These are phyloP conservation scores for Aspergillus fischeri DNA, from an alignment of 2,329 filamentous ascomycete species.

Conservation along the genomic window DNA sequence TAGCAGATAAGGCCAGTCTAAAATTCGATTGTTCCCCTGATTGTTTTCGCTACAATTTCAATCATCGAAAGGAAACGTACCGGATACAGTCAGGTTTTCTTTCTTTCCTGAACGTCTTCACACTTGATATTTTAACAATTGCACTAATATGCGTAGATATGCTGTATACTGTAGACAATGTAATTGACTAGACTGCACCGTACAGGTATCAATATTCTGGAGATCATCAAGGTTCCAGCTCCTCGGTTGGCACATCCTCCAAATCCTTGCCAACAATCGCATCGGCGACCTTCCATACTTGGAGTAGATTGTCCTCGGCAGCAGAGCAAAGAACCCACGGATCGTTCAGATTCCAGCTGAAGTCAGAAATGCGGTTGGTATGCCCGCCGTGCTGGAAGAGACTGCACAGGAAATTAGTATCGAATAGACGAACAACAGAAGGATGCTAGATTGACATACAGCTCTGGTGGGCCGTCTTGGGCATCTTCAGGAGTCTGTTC, in stretches of 20 bases:
- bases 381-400: conserved; percentile 99
- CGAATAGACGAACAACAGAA: neutral
- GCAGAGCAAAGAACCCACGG: conserved; percentile 95
- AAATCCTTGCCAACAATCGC: conserved; percentile 75
- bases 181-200: neutral
- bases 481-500: conserved; percentile 93
- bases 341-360: conserved; percentile 95
- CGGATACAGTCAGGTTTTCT: neutral
- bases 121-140: neutral
- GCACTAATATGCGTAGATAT: neutral
- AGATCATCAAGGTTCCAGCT: conserved; percentile 56
- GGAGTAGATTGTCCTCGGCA: conserved; percentile 92
- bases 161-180: conserved; percentile 30
- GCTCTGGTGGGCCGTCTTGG: conserved; percentile 89
- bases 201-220: conserved; percentile 45
- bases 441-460: conserved; percentile 56
- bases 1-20: too few relatives aligned
- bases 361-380: conserved; percentile 94
- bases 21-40: neutral
- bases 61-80: neutral
- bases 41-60: neutral
- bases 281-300: conserved; percentile 87
- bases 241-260: conserved; percentile 69
- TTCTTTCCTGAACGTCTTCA: neutral
- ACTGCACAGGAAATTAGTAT: conserved; percentile 39